phyloP scores from a whole-genome alignment of 2,329 filamentous ascomycete species.

The Seiridium unicorne region DNA sequence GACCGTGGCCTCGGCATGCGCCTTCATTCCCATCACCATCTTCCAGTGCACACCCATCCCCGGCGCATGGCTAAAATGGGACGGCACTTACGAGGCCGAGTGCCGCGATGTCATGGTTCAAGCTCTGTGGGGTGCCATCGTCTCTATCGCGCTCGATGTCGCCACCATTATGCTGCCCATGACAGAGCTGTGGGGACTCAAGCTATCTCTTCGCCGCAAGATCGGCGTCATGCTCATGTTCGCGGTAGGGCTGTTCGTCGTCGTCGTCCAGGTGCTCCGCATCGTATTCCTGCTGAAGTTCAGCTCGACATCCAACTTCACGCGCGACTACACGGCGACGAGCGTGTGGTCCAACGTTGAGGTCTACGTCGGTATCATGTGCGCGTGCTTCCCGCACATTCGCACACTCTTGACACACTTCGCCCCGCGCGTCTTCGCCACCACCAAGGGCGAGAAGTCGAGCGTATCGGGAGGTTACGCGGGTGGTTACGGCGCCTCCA shows the following conservation, averaged over 20 bases:
- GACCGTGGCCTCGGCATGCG: conserved; percentile 12
- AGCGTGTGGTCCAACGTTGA: conserved; percentile 29
- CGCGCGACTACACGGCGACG: conserved; percentile 16
- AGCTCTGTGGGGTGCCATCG: conserved; percentile 13
- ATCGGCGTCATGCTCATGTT: conserved; percentile 18
- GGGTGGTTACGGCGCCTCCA: not conserved
- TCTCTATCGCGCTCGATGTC: conserved; percentile 17
- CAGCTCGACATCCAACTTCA: conserved; percentile 19
- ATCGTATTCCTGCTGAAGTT: conserved; percentile 23
- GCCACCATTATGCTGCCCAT: conserved; percentile 17
- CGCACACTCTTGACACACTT: conserved; percentile 24
- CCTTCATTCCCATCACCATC: conserved; percentile 14
- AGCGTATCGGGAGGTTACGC: conserved; percentile 3
- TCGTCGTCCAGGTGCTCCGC: conserved; percentile 25
- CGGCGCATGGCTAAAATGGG: conserved; percentile 19
- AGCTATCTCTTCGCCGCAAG: conserved; percentile 16
- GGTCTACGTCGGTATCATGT: conserved; percentile 27
- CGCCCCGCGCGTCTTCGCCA: conserved; percentile 24
- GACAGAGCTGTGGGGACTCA: conserved; percentile 14
- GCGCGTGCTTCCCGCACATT: conserved; percentile 28
- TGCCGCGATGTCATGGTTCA: conserved; percentile 18
- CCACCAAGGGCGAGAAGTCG: conserved; percentile 16
- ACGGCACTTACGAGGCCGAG: conserved; percentile 13
- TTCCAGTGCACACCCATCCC: conserved; percentile 18
- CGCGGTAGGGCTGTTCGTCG: conserved; percentile 19